phyloP scores from a whole-genome alignment of 345 rosid species.

The Acer yangbiense region DNA sequence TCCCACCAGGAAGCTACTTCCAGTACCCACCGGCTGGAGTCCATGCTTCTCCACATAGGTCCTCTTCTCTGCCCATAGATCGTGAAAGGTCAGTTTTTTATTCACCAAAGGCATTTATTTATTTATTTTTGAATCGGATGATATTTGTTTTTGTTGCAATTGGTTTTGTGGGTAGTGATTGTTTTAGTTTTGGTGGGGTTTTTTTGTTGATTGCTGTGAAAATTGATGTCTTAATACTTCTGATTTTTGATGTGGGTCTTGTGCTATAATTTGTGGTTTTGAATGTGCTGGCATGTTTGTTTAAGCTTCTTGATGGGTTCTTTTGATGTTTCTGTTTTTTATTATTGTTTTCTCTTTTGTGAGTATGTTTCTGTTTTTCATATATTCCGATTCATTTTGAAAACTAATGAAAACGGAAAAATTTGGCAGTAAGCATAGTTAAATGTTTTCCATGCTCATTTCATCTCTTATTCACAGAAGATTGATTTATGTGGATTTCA shows the following conservation, averaged over 20 bases:
- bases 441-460: not conserved
- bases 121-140: conserved; percentile 5
- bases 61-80: conserved; percentile 66
- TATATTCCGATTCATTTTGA: not conserved
- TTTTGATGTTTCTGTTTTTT: not conserved
- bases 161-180: conserved; percentile 16
- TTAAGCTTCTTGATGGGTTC: not conserved
- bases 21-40: conserved; percentile 79
- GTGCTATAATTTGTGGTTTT: conserved; percentile 5
- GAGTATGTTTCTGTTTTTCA: not conserved
- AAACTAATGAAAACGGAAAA: not conserved
- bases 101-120: not conserved
- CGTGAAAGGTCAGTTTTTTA: conserved; percentile 63
- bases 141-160: not conserved
- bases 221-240: conserved; percentile 15
- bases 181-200: conserved; percentile 11
- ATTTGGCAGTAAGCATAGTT: not conserved
- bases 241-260: conserved; percentile 2
- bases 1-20: conserved; percentile 81
- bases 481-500: not conserved
- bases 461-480: not conserved
- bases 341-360: not conserved
- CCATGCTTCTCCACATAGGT: conserved; percentile 85
- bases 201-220: conserved; percentile 6
- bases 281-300: not conserved